These are phyloP conservation scores for Phycomyces blakesleeanus DNA, from an alignment of 192 early-diverging fungal genomes.

Conservation along the genomic window DNA sequence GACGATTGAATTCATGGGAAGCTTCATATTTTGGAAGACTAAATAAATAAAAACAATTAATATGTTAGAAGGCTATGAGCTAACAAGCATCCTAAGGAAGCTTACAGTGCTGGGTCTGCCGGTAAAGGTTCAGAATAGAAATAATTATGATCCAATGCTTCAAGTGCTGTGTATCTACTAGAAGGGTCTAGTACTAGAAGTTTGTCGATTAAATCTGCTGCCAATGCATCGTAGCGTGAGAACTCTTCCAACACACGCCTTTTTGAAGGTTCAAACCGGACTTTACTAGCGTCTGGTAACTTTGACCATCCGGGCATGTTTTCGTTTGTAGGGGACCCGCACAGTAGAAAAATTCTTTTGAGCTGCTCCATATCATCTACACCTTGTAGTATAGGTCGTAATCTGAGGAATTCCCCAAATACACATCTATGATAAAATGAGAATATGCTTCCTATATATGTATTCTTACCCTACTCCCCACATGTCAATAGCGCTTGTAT, in stretches of 20 bases:
- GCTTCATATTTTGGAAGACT: constrained; percentile 66
- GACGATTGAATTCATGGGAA: constrained; percentile 70
- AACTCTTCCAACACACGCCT: constrained; percentile 63
- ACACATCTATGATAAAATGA: constrained; percentile 65
- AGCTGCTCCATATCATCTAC: constrained; percentile 80
- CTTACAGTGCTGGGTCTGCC: constrained; percentile 61
- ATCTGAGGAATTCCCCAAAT: constrained; percentile 90
- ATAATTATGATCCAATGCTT: constrained; percentile 78
- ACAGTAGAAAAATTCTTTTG: constrained; percentile 82
- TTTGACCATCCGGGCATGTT: constrained; percentile 74
- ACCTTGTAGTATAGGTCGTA: constrained; percentile 82
- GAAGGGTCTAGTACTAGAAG: constrained; percentile 76
- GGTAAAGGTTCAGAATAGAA: constrained; percentile 74
- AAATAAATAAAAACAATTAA: neutral
- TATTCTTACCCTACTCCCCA: constrained; percentile 84
- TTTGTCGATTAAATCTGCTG: constrained; percentile 73
- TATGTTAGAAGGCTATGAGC: neutral
- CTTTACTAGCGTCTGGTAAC: constrained; percentile 53
- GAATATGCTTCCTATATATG: neutral
- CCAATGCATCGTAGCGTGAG: constrained; percentile 49
- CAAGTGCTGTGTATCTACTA: constrained; percentile 64
- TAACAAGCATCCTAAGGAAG: constrained; percentile 1
- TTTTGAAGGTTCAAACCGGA: constrained; percentile 47
- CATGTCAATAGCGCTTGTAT: constrained; percentile 90
- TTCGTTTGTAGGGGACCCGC: constrained; percentile 81